Conservation (phyloP, 1,284 basidiomycete genomes). For the Austropuccinia psidii region DNA sequence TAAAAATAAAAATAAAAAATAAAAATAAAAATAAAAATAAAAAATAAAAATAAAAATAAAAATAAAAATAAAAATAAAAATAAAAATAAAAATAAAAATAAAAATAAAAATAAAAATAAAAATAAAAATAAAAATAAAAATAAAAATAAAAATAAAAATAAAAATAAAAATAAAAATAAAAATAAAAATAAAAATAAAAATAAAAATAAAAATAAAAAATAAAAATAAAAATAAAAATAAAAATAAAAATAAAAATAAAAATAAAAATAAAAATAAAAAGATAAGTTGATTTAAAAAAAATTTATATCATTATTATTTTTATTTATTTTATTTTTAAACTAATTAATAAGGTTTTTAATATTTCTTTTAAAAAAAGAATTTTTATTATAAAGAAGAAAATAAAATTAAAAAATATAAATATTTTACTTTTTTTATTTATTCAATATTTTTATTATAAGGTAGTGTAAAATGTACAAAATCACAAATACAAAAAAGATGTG, state of each 20-base stretch:
- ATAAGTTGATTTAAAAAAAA: background rate
- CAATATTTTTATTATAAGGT: too few species aligned
- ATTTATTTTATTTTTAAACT: too few species aligned
- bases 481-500: too few species aligned
- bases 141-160: background rate
- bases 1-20: background rate
- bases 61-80: background rate
- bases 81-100: background rate
- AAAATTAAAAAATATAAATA: too few species aligned
- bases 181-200: background rate
- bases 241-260: background rate
- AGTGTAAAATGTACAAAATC: too few species aligned
- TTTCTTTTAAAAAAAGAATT: too few species aligned
- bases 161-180: background rate
- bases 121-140: background rate
- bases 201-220: background rate
- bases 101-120: background rate
- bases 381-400: too few species aligned
- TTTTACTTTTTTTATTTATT: too few species aligned
- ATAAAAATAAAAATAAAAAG: background rate
- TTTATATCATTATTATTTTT: background rate
- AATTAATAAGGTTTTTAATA: too few species aligned
- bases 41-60: background rate
- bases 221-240: background rate
- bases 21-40: background rate